Conservation (phyloP, 2,329 filamentous ascomycete genomes). For the Colletotrichum sp. region DNA sequence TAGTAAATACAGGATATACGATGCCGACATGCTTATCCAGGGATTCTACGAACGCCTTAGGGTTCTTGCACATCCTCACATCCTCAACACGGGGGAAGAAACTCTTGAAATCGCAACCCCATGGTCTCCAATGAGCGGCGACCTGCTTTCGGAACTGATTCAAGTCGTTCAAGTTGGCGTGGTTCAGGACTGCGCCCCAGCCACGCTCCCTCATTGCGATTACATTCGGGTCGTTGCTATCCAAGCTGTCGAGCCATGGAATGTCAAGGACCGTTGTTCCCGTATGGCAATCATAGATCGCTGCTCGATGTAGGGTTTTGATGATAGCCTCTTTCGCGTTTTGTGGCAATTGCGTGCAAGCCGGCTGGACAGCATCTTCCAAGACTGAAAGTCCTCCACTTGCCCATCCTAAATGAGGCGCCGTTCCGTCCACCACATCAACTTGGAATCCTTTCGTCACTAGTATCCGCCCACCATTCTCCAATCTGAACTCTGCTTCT, state of each 20-base stretch:
- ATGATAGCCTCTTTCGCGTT: neutral
- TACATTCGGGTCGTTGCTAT: neutral
- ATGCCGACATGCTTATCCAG: conserved; percentile 7
- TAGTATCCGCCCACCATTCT: neutral
- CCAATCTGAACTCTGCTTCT: neutral
- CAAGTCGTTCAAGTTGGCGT: conserved; percentile 7
- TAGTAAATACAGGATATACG: conserved; percentile 10
- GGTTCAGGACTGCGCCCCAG: conserved; percentile 1
- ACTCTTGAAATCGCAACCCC: neutral
- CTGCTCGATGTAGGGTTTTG: neutral
- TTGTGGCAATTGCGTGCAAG: neutral
- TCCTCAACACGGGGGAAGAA: neutral
- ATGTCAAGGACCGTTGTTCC: conserved; percentile 1
- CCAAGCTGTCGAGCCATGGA: conserved; percentile 3
- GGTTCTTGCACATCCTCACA: neutral
- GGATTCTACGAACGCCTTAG: neutral
- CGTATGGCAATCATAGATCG: neutral
- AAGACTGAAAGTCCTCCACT: neutral
- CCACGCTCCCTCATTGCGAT: neutral
- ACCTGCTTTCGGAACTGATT: neutral
- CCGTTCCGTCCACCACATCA: neutral
- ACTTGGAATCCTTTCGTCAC: neutral
- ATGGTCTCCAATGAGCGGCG: neutral
- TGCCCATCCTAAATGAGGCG: conserved; percentile 1
- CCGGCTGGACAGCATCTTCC: neutral